These are phyloP conservation scores for Rhododendron ovatum DNA, from an alignment of 148 eudicot genomes.

Conservation along the genomic window DNA sequence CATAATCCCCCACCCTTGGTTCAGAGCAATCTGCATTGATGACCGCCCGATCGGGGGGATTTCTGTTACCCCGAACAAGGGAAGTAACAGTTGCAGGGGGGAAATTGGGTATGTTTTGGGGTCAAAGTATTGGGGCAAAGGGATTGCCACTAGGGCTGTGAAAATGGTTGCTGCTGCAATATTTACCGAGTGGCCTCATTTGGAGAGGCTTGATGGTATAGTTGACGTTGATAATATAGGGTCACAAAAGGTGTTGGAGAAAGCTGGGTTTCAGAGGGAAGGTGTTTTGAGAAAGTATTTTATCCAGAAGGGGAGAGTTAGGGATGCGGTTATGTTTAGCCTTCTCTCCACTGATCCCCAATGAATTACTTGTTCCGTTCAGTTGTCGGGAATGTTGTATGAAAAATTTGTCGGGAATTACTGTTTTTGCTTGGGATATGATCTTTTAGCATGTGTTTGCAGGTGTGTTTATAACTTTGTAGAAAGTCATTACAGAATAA, in stretches of 20 bases:
- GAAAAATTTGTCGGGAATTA: no score
- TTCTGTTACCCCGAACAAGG: conserved; percentile 6
- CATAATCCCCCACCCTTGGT: conserved; percentile 31
- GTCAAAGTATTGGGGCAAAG: conserved; percentile 30
- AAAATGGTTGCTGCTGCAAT: conserved; percentile 19
- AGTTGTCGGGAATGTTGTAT: no score
- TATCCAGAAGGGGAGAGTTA: not conserved
- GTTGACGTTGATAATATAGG: conserved; percentile 23
- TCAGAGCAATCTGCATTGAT: conserved; percentile 26
- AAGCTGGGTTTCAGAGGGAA: conserved; percentile 7
- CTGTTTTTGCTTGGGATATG: no score
- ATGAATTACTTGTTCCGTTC: no score
- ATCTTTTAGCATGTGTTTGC: no score
- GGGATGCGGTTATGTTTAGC: not conserved
- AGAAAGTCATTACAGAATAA: no score
- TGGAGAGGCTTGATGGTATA: conserved; percentile 28
- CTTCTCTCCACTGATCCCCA: not conserved
- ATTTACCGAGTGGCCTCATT: conserved; percentile 18
- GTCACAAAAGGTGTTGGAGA: conserved; percentile 33
- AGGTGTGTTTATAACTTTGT: no score
- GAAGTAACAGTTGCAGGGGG: not conserved
- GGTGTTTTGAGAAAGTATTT: not conserved
- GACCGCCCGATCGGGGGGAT: conserved; percentile 18
- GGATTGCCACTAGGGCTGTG: conserved; percentile 23
- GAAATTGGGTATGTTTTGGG: conserved; percentile 31